These are phyloP conservation scores for Cenchrus purpureus DNA, from an alignment of 176 grass and related monocot genomes.

Conservation along the genomic window DNA sequence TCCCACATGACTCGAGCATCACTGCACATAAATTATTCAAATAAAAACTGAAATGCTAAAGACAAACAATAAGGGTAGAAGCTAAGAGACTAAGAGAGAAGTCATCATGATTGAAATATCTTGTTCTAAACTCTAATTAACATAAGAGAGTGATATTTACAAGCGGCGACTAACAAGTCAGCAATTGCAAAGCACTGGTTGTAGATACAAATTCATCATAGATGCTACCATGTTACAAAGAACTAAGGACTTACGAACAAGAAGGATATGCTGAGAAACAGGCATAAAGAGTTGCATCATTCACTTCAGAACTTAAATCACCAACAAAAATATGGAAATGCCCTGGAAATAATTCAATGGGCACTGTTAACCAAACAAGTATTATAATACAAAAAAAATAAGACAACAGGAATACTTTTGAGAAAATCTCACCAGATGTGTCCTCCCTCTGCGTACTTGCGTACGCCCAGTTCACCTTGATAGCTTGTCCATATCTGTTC, in stretches of 20 bases:
- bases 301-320: conserved; percentile 91
- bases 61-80: conserved; percentile 16
- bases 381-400: conserved; percentile 34
- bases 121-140: conserved; percentile 29
- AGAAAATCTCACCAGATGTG: conserved; percentile 63
- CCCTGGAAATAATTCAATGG: conserved; percentile 62
- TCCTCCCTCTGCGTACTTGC: conserved; percentile 88
- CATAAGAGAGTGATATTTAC: conserved; percentile 8
- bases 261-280: conserved; percentile 83
- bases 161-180: conserved; percentile 8
- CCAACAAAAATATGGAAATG: conserved; percentile 97
- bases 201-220: conserved; percentile 13
- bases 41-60: conserved; percentile 35
- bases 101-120: neutral
- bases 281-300: conserved; percentile 88
- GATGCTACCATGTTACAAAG: conserved; percentile 43
- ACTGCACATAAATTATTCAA: conserved; percentile 52
- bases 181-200: neutral
- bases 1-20: conserved; percentile 94
- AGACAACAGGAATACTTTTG: neutral
- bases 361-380: conserved; percentile 39
- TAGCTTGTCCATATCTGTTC: conserved; percentile 83
- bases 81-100: conserved; percentile 13
- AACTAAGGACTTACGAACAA: conserved; percentile 79
- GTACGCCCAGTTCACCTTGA: conserved; percentile 90